Conservation (phyloP, 257 asterid genomes). For the Osmanthus fragrans region DNA sequence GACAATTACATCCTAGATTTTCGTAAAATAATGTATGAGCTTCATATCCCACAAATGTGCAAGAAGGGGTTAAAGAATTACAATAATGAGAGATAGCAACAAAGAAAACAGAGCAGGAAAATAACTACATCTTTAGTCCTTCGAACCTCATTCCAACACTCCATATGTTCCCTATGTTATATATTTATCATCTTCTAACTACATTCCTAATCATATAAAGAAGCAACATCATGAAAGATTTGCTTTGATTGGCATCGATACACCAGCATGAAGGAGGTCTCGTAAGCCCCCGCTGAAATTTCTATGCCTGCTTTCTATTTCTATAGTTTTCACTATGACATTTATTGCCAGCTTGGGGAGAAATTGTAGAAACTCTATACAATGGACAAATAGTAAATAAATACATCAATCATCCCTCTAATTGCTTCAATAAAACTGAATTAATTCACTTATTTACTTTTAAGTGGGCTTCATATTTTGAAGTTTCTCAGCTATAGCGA, state of each 20-base stretch:
- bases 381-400: slow-evolving; percentile 24
- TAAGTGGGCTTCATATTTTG: too few species aligned
- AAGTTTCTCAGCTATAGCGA: too few species aligned
- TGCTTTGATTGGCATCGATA: slow-evolving; percentile 60
- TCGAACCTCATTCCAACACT: too few species aligned
- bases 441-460: too few species aligned
- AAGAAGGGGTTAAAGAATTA: too few species aligned
- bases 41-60: too few species aligned
- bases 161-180: background rate
- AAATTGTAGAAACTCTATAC: slow-evolving; percentile 34
- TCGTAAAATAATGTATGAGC: too few species aligned
- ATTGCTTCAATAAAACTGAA: background rate
- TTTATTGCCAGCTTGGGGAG: slow-evolving; percentile 35
- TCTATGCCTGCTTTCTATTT: slow-evolving; percentile 37
- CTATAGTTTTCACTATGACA: slow-evolving; percentile 39
- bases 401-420: slow-evolving; percentile 19
- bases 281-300: slow-evolving; percentile 30
- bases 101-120: too few species aligned
- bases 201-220: slow-evolving; percentile 44
- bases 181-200: background rate
- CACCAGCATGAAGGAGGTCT: slow-evolving; percentile 38
- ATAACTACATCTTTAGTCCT: too few species aligned
- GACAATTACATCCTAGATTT: background rate
- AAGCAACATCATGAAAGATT: slow-evolving; percentile 65
- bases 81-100: too few species aligned